These are phyloP conservation scores for Brachypodium distachyon DNA, from an alignment of 202 grass and related monocot species.

Conservation along the genomic window DNA sequence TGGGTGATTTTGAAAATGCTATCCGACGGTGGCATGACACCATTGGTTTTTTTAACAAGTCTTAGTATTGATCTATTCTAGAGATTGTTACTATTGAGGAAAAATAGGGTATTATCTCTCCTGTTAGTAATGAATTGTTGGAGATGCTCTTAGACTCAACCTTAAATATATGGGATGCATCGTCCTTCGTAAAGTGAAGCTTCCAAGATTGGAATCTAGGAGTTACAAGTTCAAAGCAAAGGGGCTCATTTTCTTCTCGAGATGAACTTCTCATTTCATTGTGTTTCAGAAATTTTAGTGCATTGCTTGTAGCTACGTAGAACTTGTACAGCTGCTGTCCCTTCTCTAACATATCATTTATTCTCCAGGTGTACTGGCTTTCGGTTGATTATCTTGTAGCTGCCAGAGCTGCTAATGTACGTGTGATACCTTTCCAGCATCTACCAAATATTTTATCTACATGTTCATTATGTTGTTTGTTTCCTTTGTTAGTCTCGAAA, in stretches of 20 bases:
- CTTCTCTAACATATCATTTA: slow-evolving; percentile 23
- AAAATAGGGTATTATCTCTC: not conserved
- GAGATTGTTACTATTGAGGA: not conserved
- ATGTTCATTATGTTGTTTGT: slow-evolving; percentile 1
- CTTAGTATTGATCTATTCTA: not conserved
- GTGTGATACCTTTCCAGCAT: slow-evolving; percentile 7
- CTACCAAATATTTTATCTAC: not conserved
- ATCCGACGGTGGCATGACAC: no score
- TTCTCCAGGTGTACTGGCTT: slow-evolving; percentile 89
- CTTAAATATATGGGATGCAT: not conserved
- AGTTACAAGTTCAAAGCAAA: not conserved
- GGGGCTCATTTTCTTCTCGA: not conserved
- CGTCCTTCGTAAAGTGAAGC: not conserved
- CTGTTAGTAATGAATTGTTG: not conserved
- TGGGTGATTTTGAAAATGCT: no score
- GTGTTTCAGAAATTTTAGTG: not conserved
- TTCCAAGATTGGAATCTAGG: not conserved
- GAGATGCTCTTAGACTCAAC: not conserved
- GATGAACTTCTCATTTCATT: not conserved
- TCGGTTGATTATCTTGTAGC: slow-evolving; percentile 54
- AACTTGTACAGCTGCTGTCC: slow-evolving; percentile 6
- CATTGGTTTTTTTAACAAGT: not conserved
- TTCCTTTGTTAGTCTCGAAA: not conserved
- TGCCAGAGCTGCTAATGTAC: slow-evolving; percentile 75
- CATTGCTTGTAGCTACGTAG: not conserved